Conservation (phyloP, 2,329 filamentous ascomycete species). For the Exophiala xenobiotica region DNA sequence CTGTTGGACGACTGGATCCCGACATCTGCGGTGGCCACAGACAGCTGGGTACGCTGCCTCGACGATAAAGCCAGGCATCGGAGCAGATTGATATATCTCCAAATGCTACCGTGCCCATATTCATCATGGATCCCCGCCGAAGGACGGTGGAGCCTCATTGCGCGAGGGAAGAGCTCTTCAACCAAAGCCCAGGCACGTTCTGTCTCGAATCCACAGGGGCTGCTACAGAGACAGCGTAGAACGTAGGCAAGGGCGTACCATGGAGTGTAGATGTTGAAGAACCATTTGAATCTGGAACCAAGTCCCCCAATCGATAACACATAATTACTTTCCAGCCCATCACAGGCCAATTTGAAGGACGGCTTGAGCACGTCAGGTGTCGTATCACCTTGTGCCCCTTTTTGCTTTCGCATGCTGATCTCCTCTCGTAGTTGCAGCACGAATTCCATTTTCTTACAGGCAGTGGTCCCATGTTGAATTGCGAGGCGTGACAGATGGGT, state of each 20-base stretch:
- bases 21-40: background rate
- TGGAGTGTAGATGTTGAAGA: conserved; percentile 11
- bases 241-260: conserved; percentile 12
- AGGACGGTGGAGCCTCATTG: background rate
- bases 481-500: conserved; percentile 3
- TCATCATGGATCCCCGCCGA: background rate
- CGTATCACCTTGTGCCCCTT: conserved; percentile 1
- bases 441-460: conserved; percentile 6
- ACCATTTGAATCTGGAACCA: conserved; percentile 7
- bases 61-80: background rate
- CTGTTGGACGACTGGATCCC: background rate
- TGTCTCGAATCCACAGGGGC: conserved; percentile 1
- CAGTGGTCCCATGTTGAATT: conserved; percentile 2
- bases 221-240: conserved; percentile 6
- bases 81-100: background rate
- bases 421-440: conserved; percentile 17
- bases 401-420: conserved; percentile 10
- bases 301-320: background rate
- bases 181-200: conserved; percentile 5
- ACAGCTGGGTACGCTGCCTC: background rate
- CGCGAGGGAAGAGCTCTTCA: conserved; percentile 2
- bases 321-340: conserved; percentile 2
- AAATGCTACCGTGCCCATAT: background rate
- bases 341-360: conserved; percentile 8
- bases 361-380: conserved; percentile 5